phyloP scores from a whole-genome alignment of 805 yeast genomes.

The Cyberlindnera mycetangii region DNA sequence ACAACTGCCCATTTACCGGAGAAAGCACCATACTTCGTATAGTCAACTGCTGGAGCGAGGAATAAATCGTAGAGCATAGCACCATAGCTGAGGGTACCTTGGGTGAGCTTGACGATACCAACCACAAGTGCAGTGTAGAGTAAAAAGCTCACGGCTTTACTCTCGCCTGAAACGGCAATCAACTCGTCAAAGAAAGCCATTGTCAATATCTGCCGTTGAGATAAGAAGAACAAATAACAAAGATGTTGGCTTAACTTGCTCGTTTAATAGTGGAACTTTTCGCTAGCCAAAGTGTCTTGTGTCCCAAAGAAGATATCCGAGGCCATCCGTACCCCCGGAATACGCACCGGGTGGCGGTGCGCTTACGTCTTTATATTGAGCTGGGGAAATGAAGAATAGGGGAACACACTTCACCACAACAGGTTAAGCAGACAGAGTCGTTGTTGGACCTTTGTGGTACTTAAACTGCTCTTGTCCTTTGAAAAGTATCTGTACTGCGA shows the following conservation, averaged over 20 bases:
- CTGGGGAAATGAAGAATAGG: not conserved
- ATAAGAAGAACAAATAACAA: too few species aligned
- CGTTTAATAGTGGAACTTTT: not conserved
- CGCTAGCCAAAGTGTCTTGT: not conserved
- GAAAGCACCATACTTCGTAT: conserved; percentile 71
- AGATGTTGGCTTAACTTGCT: too few species aligned
- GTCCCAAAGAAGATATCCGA: not conserved
- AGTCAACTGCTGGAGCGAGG: conserved; percentile 56
- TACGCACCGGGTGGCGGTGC: not conserved
- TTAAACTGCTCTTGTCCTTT: too few species aligned
- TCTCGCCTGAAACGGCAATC: conserved; percentile 9
- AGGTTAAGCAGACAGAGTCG: too few species aligned
- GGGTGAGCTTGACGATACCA: conserved; percentile 61
- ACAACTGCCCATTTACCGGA: conserved; percentile 84
- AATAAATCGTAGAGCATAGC: conserved; percentile 61
- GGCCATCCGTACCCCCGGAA: not conserved
- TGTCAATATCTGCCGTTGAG: too few species aligned
- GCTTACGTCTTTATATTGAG: not conserved
- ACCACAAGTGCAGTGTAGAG: conserved; percentile 46
- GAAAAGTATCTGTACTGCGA: too few species aligned
- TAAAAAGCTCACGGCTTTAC: conserved; percentile 20
- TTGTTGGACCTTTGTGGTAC: too few species aligned
- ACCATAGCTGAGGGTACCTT: conserved; percentile 44
- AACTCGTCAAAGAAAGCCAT: conserved; percentile 21
- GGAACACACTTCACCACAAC: too few species aligned